Evolutionary conservation across 176 grass and related monocot species (phyloP).

Genomic region (Oryza rufipogon): DNA sequence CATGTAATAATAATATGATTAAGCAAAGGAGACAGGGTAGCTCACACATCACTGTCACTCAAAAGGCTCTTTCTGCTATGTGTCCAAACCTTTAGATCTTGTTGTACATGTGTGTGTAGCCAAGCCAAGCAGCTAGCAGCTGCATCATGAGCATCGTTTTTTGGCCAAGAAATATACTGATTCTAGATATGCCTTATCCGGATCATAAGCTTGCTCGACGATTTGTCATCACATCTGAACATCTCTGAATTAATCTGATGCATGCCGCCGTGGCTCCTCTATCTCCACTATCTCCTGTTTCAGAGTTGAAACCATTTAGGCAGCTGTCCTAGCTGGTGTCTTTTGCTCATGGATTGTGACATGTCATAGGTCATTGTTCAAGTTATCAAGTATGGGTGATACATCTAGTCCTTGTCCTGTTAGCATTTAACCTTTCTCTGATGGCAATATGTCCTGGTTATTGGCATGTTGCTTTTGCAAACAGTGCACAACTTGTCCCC

Average conservation of each 20-base stretch:
- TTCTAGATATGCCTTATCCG: background rate
- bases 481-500: background rate
- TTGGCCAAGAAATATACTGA: background rate
- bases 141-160: background rate
- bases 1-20: background rate
- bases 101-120: background rate
- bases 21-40: background rate
- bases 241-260: background rate
- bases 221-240: background rate
- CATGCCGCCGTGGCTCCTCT: background rate
- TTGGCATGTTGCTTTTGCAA: background rate
- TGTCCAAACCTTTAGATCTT: constrained; percentile 14
- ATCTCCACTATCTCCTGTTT: constrained; percentile 1
- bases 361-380: background rate
- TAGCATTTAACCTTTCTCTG: background rate
- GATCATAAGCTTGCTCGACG: background rate
- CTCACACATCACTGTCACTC: constrained; percentile 14
- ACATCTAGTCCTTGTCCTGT: background rate
- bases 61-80: constrained; percentile 1
- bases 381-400: background rate
- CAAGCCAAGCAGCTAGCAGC: background rate
- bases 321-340: background rate
- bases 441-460: background rate
- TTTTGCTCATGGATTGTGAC: background rate
- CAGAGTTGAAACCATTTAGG: background rate